These are phyloP conservation scores for Piper longum DNA, from an alignment of 164 flowering plant genomes.

Conservation along the genomic window DNA sequence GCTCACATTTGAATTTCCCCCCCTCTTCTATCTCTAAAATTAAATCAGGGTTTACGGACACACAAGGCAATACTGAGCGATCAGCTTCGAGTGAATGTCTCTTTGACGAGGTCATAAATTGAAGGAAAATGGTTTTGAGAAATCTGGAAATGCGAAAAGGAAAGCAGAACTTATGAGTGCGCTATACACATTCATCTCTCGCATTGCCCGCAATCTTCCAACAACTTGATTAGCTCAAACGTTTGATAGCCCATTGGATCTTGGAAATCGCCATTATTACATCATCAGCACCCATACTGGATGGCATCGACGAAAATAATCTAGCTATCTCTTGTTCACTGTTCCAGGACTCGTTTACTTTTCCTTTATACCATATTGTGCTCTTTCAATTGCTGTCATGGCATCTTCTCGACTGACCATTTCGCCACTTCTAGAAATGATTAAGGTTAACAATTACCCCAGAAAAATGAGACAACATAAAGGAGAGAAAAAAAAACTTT, in stretches of 20 bases:
- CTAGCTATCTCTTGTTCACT: conserved; percentile 57
- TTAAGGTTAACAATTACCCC: not conserved
- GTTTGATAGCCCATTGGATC: conserved; percentile 75
- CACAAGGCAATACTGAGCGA: too few relatives aligned
- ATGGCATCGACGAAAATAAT: conserved; percentile 84
- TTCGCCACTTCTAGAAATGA: conserved; percentile 42
- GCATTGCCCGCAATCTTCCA: not conserved
- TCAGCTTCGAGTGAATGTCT: too few relatives aligned
- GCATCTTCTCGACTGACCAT: conserved; percentile 70
- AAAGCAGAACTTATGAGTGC: too few relatives aligned
- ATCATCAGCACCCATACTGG: conserved; percentile 36
- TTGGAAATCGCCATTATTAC: conserved; percentile 31
- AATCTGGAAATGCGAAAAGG: not conserved
- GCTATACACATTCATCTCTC: too few relatives aligned
- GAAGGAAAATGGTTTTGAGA: too few relatives aligned
- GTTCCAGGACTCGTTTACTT: conserved; percentile 22
- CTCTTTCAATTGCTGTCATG: conserved; percentile 92
- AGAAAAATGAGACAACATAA: not conserved
- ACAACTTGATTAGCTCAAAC: conserved; percentile 32
- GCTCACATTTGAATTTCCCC: too few relatives aligned
- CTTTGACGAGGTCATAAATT: too few relatives aligned
- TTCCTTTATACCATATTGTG: conserved; percentile 76
- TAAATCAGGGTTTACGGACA: too few relatives aligned
- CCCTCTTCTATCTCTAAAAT: too few relatives aligned
- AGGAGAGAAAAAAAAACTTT: too few relatives aligned